Percentiles rank a stretch among this genome's conserved stretches.
These are phyloP conservation scores for Rhizopogon salebrosus DNA, from an alignment of 768 basidiomycete genomes.

Conservation along the genomic window DNA sequence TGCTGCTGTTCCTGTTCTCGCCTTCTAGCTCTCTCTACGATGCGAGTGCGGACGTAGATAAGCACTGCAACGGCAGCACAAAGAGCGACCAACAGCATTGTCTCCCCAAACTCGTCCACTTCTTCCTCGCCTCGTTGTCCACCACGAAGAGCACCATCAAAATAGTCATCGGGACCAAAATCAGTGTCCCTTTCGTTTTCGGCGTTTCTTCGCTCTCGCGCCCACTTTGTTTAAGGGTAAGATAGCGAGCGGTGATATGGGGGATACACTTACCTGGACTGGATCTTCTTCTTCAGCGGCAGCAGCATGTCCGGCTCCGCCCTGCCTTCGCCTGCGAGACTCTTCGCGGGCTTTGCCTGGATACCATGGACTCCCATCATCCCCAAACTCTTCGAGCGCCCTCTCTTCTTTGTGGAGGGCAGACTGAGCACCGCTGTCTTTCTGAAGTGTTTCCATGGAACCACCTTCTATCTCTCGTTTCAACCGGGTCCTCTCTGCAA, in stretches of 20 bases:
- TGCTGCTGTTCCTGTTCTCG: conserved; percentile 48
- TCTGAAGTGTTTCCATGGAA: conserved; percentile 6
- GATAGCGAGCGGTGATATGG: neutral
- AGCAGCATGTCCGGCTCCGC: conserved; percentile 28
- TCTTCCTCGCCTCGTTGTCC: conserved; percentile 59
- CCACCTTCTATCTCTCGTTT: conserved; percentile 21
- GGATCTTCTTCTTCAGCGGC: conserved; percentile 63
- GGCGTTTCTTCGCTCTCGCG: conserved; percentile 63
- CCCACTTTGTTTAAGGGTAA: conserved; percentile 50
- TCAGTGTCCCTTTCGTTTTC: conserved; percentile 72
- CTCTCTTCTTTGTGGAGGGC: conserved; percentile 13
- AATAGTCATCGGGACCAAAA: conserved; percentile 79
- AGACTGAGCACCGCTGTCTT: conserved; percentile 4
- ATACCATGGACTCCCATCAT: conserved; percentile 74
- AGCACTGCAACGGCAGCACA: conserved; percentile 70
- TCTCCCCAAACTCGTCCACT: conserved; percentile 72
- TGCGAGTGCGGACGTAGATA: conserved; percentile 75
- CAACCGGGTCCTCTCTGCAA: conserved; percentile 15
- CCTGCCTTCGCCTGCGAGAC: conserved; percentile 52
- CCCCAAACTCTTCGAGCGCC: conserved; percentile 23
- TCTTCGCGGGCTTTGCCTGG: conserved; percentile 79
- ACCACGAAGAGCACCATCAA: conserved; percentile 60
- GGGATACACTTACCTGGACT: conserved; percentile 49
- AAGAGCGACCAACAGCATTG: conserved; percentile 68
- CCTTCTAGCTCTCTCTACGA: conserved; percentile 65